Evolutionary conservation across 768 basidiomycete species (phyloP), one percentile per base, ranked within the genome.

Genomic region (Trametes cubensis): DNA sequence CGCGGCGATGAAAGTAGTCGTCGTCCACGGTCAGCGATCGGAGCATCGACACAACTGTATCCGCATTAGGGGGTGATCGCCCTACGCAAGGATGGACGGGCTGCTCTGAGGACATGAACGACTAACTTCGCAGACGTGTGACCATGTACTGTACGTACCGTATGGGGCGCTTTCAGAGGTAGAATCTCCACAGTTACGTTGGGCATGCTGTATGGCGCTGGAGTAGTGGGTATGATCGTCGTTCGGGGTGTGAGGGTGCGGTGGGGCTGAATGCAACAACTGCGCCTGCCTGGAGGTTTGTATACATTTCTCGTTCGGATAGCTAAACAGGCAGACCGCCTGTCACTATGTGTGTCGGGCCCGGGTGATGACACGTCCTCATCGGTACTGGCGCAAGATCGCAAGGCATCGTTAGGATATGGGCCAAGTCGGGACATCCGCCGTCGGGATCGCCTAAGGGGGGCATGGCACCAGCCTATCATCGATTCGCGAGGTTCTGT

Each of bases 1-100:
- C 62, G 11, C 66, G 64, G 4, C 69, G 67, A 54, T 66, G 62
- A 51, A 69, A 69, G 59, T 64, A 69, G 47, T 67, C 68, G 49
- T 64, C 65, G 52, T 69, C 69, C 41, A 67, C 30, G 3, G 67
- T 70, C 25, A 60, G 38, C 4, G 69, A 67, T 44, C 66, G 68
- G 21, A 58, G 50, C 63, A 67, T 66, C 7, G 63, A 63, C 2
- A 63, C 23, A 25, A 59, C 51, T 44, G 62, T 46, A 44, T 69
- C 61, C 23, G 63, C 58, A 7, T 44, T 45, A 17, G 65, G 65
- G 4, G 65, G 65, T 3, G 65, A 65, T 15, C 42, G 48, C 18
- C 45, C 15, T 30, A 26, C 39, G 44, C 20, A 42, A n/a, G 39
- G 49, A n/a, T 18, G 14, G 1, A 8, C 7, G 6, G 14, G 13